Percentiles rank a stretch among this genome's conserved stretches.
Conservation (phyloP, 2,329 filamentous ascomycete genomes). For the Mollisiaceae sp. region DNA sequence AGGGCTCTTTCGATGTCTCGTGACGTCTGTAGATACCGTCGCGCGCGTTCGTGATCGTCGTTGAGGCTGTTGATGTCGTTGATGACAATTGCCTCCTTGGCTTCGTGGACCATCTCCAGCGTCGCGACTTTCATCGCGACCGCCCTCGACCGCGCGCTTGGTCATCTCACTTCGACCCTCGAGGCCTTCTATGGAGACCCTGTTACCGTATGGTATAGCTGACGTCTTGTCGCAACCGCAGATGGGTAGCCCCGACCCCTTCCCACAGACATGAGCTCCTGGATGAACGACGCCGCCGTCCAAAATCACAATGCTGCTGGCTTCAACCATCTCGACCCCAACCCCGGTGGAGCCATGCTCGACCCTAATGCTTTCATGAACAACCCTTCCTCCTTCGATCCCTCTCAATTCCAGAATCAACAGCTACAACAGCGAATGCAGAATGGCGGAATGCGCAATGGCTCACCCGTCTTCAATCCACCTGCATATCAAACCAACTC, state of each 20-base stretch:
- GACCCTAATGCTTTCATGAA: slow-evolving; percentile 69
- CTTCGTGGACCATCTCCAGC: slow-evolving; percentile 34
- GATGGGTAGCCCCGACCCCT: slow-evolving; percentile 46
- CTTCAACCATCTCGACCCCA: slow-evolving; percentile 69
- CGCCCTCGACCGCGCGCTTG: slow-evolving; percentile 33
- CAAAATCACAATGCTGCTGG: slow-evolving; percentile 73
- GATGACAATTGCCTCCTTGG: slow-evolving; percentile 31
- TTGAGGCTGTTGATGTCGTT: slow-evolving; percentile 28
- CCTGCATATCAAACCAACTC: slow-evolving; percentile 83
- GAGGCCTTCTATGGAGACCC: slow-evolving; percentile 34
- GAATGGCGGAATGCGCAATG: slow-evolving; percentile 83
- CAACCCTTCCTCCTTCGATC: slow-evolving; percentile 64
- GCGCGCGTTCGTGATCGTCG: slow-evolving; percentile 25
- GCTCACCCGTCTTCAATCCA: slow-evolving; percentile 78
- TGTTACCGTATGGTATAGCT: slow-evolving; percentile 35
- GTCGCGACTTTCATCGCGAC: slow-evolving; percentile 42
- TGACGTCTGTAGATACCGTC: slow-evolving; percentile 35
- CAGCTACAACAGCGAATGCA: slow-evolving; percentile 66
- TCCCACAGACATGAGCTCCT: slow-evolving; percentile 69
- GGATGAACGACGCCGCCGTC: slow-evolving; percentile 72
- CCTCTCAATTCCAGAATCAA: slow-evolving; percentile 54
- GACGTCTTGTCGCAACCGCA: slow-evolving; percentile 37
- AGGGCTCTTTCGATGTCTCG: slow-evolving; percentile 35
- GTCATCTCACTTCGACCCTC: slow-evolving; percentile 32
- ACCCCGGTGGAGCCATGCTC: slow-evolving; percentile 63